Base-by-base conservation (phyloP, 2,329 filamentous ascomycete species). In the Xylaria sp. region DNA sequence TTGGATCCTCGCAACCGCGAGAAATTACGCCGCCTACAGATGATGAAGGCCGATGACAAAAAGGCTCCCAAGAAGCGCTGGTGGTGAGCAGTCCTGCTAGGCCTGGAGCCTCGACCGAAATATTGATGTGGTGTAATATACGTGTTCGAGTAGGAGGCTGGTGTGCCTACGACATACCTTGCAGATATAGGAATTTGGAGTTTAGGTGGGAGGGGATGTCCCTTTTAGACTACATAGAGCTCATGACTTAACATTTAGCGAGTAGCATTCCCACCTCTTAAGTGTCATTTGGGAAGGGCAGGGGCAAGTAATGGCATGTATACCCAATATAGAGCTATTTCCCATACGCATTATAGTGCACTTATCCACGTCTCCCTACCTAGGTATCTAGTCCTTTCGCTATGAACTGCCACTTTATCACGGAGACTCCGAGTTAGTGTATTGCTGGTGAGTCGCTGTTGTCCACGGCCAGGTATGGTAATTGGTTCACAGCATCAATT, bases 1-100 rank as follows among this genome's bases (percentile, higher is more conserved):
- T 78, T 88, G 10, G 86, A 89, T 71, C 83, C 85, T 25, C 81
- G 85, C 65, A 87, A 87, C 77, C 82, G 86, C 18, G 87, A 89
- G 79, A 83, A 86, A 80, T 75, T 88, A 70, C 81, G 86, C 55
- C 80, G 86, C 60, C 82, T 87, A 65, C 84, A 87, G 74, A 80
- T 83, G 81, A 82, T 84, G 74, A 87, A 86, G 80, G 72, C 76
- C 23, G 72, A 78, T 75, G 66, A 77, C 74, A 60, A 78, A 76
- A 68, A 78, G 74, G 34, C 73, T 72, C 28, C 73, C 73, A 75
- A 76, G 44, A 82, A 79, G 73, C 67, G 61, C 8, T 81, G 79
- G 72, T 76, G 76, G 74, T 77, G 70, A 72, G 23, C 34, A 34
- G 10, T 37, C 25, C 12, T 44, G 7, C 25, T 25, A 12, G 50